Evolutionary conservation across 1,284 basidiomycete species (phyloP).

Genomic region (Apiotrichum siamense): DNA sequence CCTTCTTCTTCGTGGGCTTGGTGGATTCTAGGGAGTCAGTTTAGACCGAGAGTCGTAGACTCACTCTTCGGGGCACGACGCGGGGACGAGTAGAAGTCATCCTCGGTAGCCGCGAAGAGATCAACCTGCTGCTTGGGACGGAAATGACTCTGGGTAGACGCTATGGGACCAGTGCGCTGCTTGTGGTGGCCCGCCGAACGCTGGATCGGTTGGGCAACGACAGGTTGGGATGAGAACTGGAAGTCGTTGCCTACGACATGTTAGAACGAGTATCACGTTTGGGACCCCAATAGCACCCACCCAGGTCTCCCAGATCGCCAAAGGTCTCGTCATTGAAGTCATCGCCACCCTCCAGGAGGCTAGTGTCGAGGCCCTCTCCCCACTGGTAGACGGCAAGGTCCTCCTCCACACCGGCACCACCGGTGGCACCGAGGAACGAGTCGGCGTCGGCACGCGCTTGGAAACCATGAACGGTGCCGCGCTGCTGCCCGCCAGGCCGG

Average conservation of each 20-base stretch:
- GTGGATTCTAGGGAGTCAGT: constrained; percentile 2
- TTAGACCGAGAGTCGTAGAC: not conserved
- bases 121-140: constrained; percentile 36
- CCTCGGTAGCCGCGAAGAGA: constrained; percentile 46
- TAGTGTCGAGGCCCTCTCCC: constrained; percentile 75
- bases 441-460: constrained; percentile 19
- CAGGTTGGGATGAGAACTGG: constrained; percentile 59
- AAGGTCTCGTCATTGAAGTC: constrained; percentile 96
- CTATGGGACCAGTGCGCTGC: constrained; percentile 21
- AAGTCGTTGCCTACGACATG: constrained; percentile 75
- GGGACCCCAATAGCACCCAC: constrained; percentile 50
- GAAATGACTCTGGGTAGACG: constrained; percentile 39
- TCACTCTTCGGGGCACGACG: constrained; percentile 31
- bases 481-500: constrained; percentile 11
- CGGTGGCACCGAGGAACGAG: constrained; percentile 26
- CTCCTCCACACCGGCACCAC: constrained; percentile 53
- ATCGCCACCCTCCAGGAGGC: constrained; percentile 81
- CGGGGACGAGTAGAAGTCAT: constrained; percentile 45
- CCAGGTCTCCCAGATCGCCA: constrained; percentile 62
- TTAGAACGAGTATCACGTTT: not conserved
- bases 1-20: constrained; percentile 20
- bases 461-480: constrained; percentile 10
- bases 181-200: constrained; percentile 17
- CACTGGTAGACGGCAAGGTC: constrained; percentile 58
- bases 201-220: not conserved